Percentiles rank a stretch among this genome's conserved stretches.
These are phyloP conservation scores for Hyaloscypha finlandica DNA, from an alignment of 495 filamentous ascomycete genomes.

Conservation along the genomic window DNA sequence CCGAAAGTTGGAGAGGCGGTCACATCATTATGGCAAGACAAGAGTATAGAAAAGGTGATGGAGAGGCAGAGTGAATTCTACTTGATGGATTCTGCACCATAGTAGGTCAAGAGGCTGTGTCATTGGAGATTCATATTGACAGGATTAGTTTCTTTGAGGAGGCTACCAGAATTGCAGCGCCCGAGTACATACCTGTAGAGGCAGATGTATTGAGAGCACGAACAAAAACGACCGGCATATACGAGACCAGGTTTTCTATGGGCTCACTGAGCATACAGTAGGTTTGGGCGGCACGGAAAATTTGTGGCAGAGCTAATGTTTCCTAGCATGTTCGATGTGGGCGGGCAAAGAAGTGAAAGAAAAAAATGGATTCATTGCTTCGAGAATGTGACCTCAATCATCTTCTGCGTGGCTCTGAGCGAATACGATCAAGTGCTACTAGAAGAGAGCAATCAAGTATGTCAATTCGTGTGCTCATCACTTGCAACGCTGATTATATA, in stretches of 20 bases:
- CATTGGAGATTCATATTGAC: slow-evolving; percentile 28
- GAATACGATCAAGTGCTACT: slow-evolving; percentile 97
- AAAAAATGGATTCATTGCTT: slow-evolving; percentile 99
- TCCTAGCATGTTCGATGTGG: slow-evolving; percentile 92
- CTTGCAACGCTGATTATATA: slow-evolving; percentile 28
- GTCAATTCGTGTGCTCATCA: slow-evolving; percentile 26
- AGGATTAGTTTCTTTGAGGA: slow-evolving; percentile 87
- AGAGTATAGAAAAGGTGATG: slow-evolving; percentile 78
- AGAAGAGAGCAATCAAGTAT: slow-evolving; percentile 95
- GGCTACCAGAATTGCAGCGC: slow-evolving; percentile 78
- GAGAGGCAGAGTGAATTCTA: slow-evolving; percentile 98
- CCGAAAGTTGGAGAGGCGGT: slow-evolving; percentile 78
- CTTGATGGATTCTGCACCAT: slow-evolving; percentile 98
- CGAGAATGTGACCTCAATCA: slow-evolving; percentile 99
- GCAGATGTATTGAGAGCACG: slow-evolving; percentile 90
- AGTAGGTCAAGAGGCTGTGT: slow-evolving; percentile 59
- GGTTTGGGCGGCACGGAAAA: slow-evolving; percentile 37
- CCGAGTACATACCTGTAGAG: slow-evolving; percentile 87
- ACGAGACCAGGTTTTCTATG: slow-evolving; percentile 98
- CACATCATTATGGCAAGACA: slow-evolving; percentile 86
- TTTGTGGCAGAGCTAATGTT: background rate
- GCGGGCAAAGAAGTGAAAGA: slow-evolving; percentile 92
- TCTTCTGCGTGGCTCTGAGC: slow-evolving; percentile 97
- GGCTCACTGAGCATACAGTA: slow-evolving; percentile 98
- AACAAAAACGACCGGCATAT: slow-evolving; percentile 99